A percentile compares a stretch with the other conserved stretches of the same genome.
Conservation (phyloP, 768 basidiomycete species). For the Mycena indigotica region DNA sequence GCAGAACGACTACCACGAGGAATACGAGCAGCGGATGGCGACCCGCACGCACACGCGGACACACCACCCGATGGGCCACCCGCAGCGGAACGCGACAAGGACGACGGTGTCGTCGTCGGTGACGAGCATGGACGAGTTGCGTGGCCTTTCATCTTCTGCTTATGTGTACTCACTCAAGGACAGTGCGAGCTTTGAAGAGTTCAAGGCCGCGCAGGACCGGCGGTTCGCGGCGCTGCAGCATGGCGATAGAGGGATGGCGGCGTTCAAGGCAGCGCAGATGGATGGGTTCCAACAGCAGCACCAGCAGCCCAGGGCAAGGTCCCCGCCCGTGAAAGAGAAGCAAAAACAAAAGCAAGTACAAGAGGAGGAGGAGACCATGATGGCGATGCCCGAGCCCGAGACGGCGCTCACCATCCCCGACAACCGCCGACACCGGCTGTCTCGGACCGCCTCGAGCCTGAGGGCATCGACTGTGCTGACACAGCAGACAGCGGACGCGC, state of each 20-base stretch:
- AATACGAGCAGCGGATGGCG: too few relatives aligned
- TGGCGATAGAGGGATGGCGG: too few relatives aligned
- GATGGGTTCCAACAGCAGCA: conserved; percentile 8
- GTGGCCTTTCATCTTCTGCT: not conserved
- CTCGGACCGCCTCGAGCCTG: not conserved
- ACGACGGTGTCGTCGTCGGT: conserved; percentile 8
- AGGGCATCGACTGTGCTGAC: not conserved
- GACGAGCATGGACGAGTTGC: conserved; percentile 20
- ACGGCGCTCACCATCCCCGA: not conserved
- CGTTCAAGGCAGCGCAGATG: too few relatives aligned
- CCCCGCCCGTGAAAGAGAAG: not conserved
- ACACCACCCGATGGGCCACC: too few relatives aligned
- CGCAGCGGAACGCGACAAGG: not conserved
- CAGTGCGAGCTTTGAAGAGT: not conserved
- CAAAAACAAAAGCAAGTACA: too few relatives aligned
- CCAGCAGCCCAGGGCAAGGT: conserved; percentile 1
- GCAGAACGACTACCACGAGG: too few relatives aligned
- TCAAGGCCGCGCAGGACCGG: conserved; percentile 11
- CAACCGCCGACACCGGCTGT: too few relatives aligned
- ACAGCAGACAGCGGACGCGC: conserved; percentile 10
- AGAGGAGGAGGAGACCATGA: not conserved
- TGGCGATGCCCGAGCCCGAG: not conserved
- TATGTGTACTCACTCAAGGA: not conserved
- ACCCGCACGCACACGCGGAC: too few relatives aligned
- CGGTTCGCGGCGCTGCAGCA: not conserved